Base-by-base conservation (phyloP, 257 asterid species). In the Solanum etuberosum region DNA sequence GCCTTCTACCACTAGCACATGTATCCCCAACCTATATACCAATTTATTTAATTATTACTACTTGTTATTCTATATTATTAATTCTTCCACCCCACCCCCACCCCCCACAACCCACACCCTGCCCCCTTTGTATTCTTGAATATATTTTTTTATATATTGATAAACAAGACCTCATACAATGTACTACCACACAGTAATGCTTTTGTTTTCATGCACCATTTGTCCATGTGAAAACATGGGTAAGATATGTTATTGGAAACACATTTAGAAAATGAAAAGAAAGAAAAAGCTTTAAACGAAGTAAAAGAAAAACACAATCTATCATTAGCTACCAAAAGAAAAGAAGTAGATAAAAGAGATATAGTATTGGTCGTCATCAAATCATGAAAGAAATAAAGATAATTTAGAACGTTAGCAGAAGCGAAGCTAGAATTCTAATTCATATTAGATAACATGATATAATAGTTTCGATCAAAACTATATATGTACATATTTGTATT, bases 161-260 rank as follows among this genome's bases (percentile, higher is more conserved):
- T 11, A n/a, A 76, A 48, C 7, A 76, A 78, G 88, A 86, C 90
- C 93, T 88, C 85, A 88, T 89, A 89, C 94, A 90, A 74, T 88
- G 93, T 70, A 89, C 89, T 89, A 87, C 86, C 88, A 91, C 87
- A 89, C 84, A 89, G 88, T 91, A 83, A 83, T 85, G 86, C 87
- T 86, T 90, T 77, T 88, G 65, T 87, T 90, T 86, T 90, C 84
- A 88, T 70, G 87, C 68, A 48, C 9, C 83, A 86, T 85, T 29
- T 57, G 83, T 76, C 87, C 91, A 86, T 85, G 86, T 80, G 85
- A 46, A 80, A 80, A 80, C 85, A 80, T 80, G 85, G 85, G 85
- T 80, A 80, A 51, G 85, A 80, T 80, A 31, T 80, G 85, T 29
- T 80, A 80, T 80, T 80, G 40, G 85, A 29, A 46, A 80, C 85